phyloP scores from a whole-genome alignment of 352 stramenopile genomes.

The Phytophthora foliorum region DNA sequence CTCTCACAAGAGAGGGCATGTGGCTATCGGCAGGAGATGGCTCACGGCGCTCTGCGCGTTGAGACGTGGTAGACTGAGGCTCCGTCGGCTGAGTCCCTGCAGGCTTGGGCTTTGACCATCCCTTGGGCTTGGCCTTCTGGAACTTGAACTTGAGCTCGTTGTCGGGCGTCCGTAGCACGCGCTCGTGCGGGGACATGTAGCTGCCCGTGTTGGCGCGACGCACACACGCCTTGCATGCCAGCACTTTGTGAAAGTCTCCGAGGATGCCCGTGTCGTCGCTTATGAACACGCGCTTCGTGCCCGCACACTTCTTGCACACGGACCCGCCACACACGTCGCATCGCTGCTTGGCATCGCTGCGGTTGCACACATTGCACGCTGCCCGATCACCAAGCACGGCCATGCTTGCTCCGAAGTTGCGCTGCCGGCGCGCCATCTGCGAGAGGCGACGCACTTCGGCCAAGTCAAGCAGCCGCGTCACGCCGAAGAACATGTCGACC shows the following conservation, averaged over 20 bases:
- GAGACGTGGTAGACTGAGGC: background rate
- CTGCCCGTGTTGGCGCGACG: conserved; percentile 46
- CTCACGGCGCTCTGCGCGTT: background rate
- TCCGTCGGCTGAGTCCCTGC: background rate
- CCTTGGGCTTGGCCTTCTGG: conserved; percentile 25
- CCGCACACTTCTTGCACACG: conserved; percentile 58
- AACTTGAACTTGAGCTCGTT: conserved; percentile 29
- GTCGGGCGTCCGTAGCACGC: conserved; percentile 21
- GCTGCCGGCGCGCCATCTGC: conserved; percentile 53
- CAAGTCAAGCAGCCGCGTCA: conserved; percentile 56
- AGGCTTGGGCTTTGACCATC: conserved; percentile 10
- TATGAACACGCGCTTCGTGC: conserved; percentile 58
- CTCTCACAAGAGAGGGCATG: background rate
- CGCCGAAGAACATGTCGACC: conserved; percentile 52
- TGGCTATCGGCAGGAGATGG: conserved; percentile 5
- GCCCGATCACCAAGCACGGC: conserved; percentile 29
- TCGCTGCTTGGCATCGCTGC: conserved; percentile 44
- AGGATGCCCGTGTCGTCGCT: conserved; percentile 50
- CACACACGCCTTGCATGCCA: conserved; percentile 51
- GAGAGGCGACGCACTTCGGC: conserved; percentile 68
- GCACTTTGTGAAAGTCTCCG: conserved; percentile 56
- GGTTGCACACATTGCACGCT: conserved; percentile 45
- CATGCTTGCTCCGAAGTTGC: conserved; percentile 27
- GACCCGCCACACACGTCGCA: conserved; percentile 58
- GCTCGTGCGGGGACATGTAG: conserved; percentile 31